Conservation (phyloP, 345 rosid genomes). For the Arabidopsis suecica region DNA sequence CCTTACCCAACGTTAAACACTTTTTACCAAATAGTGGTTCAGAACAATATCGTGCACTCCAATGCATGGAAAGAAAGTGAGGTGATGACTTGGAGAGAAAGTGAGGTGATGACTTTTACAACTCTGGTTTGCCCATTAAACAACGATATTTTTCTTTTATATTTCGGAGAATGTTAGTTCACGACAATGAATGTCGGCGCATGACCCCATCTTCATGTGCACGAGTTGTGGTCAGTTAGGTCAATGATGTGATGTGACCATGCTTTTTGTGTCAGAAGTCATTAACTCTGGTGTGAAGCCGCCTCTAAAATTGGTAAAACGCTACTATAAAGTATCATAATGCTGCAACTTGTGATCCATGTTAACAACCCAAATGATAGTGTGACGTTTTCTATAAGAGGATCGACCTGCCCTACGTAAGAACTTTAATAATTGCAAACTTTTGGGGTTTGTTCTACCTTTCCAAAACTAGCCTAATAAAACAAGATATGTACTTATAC, state of each 20-base stretch:
- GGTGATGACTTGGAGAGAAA: neutral
- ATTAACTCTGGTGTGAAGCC: neutral
- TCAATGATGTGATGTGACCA: neutral
- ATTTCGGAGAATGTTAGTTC: neutral
- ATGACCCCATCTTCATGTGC: neutral
- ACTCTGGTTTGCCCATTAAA: neutral
- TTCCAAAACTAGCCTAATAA: neutral
- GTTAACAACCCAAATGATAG: neutral
- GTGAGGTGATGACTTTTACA: neutral
- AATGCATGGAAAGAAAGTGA: neutral
- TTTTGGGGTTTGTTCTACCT: neutral
- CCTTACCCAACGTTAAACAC: neutral
- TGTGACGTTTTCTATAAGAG: neutral
- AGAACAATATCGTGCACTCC: neutral
- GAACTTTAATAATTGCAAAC: neutral
- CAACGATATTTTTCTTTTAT: neutral
- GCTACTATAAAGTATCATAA: neutral
- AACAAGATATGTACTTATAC: neutral
- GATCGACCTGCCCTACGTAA: neutral
- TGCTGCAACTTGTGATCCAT: neutral
- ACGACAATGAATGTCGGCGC: neutral
- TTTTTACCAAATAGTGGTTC: neutral
- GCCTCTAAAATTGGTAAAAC: neutral
- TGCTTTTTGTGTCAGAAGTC: conserved; percentile 2
- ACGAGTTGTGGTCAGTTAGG: neutral